Conservation (phyloP, 768 basidiomycete species). For the Zangia roseola region DNA sequence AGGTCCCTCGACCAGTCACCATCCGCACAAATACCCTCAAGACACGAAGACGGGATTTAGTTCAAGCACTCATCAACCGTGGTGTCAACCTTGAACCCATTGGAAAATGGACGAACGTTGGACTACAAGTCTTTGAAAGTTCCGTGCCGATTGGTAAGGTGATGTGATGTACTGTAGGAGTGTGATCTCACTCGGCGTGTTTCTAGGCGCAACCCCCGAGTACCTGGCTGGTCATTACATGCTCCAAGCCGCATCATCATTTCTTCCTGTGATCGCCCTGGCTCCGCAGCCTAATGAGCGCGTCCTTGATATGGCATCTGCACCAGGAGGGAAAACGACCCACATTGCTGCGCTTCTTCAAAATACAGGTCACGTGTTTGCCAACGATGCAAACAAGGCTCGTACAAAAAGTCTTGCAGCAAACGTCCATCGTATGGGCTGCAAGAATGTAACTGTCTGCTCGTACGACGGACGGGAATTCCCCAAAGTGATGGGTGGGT, state of each 20-base stretch:
- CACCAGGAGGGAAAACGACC: slow-evolving; percentile 97
- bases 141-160: slow-evolving; percentile 83
- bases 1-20: slow-evolving; percentile 92
- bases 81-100: slow-evolving; percentile 98
- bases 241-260: slow-evolving; percentile 98
- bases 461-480: slow-evolving; percentile 98
- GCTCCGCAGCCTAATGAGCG: slow-evolving; percentile 91
- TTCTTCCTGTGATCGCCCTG: slow-evolving; percentile 98
- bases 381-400: slow-evolving; percentile 93
- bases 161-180: background rate
- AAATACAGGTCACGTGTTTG: slow-evolving; percentile 97
- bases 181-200: background rate
- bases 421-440: slow-evolving; percentile 94
- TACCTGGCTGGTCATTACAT: slow-evolving; percentile 99
- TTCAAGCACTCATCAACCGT: slow-evolving; percentile 89
- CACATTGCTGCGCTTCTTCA: slow-evolving; percentile 96
- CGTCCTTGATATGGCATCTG: slow-evolving; percentile 97
- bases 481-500: slow-evolving; percentile 98
- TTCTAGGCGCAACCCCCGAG: slow-evolving; percentile 88
- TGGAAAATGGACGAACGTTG: slow-evolving; percentile 99
- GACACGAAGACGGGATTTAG: slow-evolving; percentile 90
- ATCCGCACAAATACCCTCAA: slow-evolving; percentile 97
- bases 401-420: slow-evolving; percentile 96
- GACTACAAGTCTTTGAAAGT: slow-evolving; percentile 97
- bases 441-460: slow-evolving; percentile 96